A percentile compares a stretch with the other conserved stretches of the same genome.
phyloP scores from a whole-genome alignment of 495 filamentous ascomycete species.

The Penicillium crystallinum region DNA sequence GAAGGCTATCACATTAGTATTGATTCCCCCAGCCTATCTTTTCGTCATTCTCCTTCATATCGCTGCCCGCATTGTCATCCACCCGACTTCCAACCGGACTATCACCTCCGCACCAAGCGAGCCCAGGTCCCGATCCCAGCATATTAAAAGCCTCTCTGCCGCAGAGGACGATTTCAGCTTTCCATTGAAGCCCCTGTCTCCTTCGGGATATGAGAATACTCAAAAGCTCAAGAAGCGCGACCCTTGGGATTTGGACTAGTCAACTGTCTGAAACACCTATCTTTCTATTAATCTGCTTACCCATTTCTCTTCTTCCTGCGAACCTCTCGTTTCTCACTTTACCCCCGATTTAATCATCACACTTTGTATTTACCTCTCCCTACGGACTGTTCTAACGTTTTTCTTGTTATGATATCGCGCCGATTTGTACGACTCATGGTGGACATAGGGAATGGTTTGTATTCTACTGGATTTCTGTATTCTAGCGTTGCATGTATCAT shows the following conservation, averaged over 20 bases:
- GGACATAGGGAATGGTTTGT: slow-evolving; percentile 10
- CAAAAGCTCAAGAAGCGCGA: slow-evolving; percentile 17
- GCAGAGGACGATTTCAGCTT: slow-evolving; percentile 41
- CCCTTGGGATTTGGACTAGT: slow-evolving; percentile 32
- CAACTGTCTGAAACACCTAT: not conserved
- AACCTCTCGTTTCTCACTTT: slow-evolving; percentile 1
- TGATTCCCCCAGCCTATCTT: slow-evolving; percentile 70
- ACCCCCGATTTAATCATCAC: slow-evolving; percentile 15
- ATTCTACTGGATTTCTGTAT: slow-evolving; percentile 21
- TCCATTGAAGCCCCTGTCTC: slow-evolving; percentile 33
- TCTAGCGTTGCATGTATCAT: slow-evolving; percentile 25
- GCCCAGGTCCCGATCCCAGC: slow-evolving; percentile 3
- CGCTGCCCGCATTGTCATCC: slow-evolving; percentile 66
- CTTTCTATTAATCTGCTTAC: not conserved
- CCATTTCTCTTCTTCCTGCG: slow-evolving; percentile 1
- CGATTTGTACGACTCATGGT: slow-evolving; percentile 8
- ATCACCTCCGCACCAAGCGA: slow-evolving; percentile 16
- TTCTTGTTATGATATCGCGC: slow-evolving; percentile 10
- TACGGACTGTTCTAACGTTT: slow-evolving; percentile 6
- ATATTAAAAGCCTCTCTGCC: not conserved
- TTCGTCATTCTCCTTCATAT: slow-evolving; percentile 74
- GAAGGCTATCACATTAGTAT: slow-evolving; percentile 67
- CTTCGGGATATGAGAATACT: slow-evolving; percentile 27
- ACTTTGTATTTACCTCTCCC: not conserved
- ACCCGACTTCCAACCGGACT: slow-evolving; percentile 21